These are phyloP conservation scores for Silybum marianum DNA, from an alignment of 129 eudicot species.

Conservation along the genomic window DNA sequence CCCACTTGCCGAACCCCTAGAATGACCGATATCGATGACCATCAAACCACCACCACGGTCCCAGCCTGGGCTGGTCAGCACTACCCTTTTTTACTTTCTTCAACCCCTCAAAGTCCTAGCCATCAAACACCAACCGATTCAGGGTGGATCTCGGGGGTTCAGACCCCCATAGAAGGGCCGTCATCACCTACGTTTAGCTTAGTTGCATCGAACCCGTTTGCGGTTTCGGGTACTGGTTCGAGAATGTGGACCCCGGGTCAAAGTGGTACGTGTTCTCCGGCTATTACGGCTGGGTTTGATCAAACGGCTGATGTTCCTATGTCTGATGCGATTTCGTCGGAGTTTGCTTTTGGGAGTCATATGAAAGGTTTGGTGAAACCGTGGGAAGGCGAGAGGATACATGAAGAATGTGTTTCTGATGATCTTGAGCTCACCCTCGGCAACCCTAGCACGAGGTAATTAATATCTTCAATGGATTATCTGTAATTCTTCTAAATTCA, in stretches of 20 bases:
- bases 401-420: conserved; percentile 88
- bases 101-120: conserved; percentile 92
- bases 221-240: conserved; percentile 60
- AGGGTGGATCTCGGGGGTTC: conserved; percentile 52
- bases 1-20: conserved; percentile 85
- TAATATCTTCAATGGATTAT: conserved; percentile 30
- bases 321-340: conserved; percentile 76
- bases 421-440: conserved; percentile 98
- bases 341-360: conserved; percentile 85
- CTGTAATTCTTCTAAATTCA: no score
- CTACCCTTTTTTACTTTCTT: conserved; percentile 67
- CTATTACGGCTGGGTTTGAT: conserved; percentile 56
- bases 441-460: conserved; percentile 77
- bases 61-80: conserved; percentile 36
- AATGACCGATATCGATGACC: conserved; percentile 39
- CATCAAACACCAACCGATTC: conserved; percentile 82
- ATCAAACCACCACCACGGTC: conserved; percentile 14
- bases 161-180: conserved; percentile 77
- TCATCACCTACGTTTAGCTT: conserved; percentile 94
- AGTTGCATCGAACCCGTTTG: conserved; percentile 57
- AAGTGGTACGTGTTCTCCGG: conserved; percentile 84
- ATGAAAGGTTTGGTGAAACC: conserved; percentile 61
- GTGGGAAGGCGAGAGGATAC: conserved; percentile 97
- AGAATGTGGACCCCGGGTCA: conserved; percentile 92
- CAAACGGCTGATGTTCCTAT: conserved; percentile 83